Conservation (phyloP, 345 rosid genomes). For the Acer negundo region DNA sequence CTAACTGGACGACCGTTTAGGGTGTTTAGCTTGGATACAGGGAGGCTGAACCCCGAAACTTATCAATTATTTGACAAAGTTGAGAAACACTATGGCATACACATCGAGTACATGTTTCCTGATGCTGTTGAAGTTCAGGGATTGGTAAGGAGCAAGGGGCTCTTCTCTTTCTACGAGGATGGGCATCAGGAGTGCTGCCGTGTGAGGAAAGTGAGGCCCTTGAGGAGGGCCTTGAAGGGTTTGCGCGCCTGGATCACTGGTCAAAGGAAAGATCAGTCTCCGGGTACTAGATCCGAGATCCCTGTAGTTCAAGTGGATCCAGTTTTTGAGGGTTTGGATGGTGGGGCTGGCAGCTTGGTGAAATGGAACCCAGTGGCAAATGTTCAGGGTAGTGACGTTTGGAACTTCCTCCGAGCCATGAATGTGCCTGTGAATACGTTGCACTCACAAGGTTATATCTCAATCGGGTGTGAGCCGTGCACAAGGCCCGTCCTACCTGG, state of each 20-base stretch:
- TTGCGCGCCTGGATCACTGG: conserved; percentile 97
- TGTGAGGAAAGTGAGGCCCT: conserved; percentile 91
- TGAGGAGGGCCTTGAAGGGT: conserved; percentile 87
- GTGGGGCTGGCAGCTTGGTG: conserved; percentile 85
- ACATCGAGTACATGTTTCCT: conserved; percentile 91
- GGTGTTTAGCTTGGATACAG: conserved; percentile 92
- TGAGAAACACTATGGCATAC: conserved; percentile 78
- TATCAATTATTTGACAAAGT: conserved; percentile 69
- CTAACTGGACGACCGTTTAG: conserved; percentile 81
- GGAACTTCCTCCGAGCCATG: conserved; percentile 89
- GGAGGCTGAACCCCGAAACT: conserved; percentile 90
- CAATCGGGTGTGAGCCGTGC: conserved; percentile 98
- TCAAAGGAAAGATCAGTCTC: conserved; percentile 95
- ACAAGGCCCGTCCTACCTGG: conserved; percentile 94
- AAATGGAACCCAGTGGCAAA: conserved; percentile 98
- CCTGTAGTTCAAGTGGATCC: conserved; percentile 95
- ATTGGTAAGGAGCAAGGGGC: conserved; percentile 85
- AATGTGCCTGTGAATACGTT: conserved; percentile 79
- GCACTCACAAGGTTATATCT: conserved; percentile 77
- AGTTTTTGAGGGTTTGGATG: conserved; percentile 82
- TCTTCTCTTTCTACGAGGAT: conserved; percentile 91
- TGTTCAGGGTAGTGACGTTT: conserved; percentile 67
- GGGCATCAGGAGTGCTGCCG: conserved; percentile 99
- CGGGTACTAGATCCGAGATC: conserved; percentile 81
- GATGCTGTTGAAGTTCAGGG: conserved; percentile 95